Conservation (phyloP, 495 filamentous ascomycete genomes). For the Peziza echinospora region DNA sequence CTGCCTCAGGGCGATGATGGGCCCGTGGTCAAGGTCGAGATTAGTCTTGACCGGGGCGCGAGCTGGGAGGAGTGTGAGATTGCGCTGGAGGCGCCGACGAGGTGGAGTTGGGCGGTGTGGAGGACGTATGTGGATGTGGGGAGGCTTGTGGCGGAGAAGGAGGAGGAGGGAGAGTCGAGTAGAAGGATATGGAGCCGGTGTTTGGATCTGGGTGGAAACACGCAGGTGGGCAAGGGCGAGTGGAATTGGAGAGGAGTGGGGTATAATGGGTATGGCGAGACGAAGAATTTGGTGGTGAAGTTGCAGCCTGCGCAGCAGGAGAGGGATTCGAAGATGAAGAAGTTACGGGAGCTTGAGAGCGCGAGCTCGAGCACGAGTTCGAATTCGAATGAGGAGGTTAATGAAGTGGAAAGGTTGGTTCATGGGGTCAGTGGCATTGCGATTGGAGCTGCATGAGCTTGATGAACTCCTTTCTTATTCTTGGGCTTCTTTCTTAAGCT, state of each 20-base stretch:
- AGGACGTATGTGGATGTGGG: slow-evolving; percentile 4
- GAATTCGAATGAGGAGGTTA: too few species aligned
- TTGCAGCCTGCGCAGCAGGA: too few species aligned
- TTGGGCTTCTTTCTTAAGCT: too few species aligned
- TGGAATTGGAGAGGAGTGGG: slow-evolving; percentile 41
- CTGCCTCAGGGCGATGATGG: slow-evolving; percentile 32
- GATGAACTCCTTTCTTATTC: too few species aligned
- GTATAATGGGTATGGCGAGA: slow-evolving; percentile 40
- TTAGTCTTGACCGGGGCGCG: slow-evolving; percentile 27
- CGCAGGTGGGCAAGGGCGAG: slow-evolving; percentile 25
- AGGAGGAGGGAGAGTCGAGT: slow-evolving; percentile 9
- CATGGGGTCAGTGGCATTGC: too few species aligned
- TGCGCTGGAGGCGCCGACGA: slow-evolving; percentile 5
- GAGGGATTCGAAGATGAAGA: too few species aligned
- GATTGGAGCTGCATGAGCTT: too few species aligned
- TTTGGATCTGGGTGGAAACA: slow-evolving; percentile 30
- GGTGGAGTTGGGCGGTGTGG: slow-evolving; percentile 18
- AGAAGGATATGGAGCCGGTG: slow-evolving; percentile 31
- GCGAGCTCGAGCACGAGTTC: too few species aligned
- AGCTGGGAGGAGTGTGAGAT: slow-evolving; percentile 31
- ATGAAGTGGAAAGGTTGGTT: too few species aligned
- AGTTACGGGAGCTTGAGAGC: too few species aligned
- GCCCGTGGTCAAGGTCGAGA: slow-evolving; percentile 32
- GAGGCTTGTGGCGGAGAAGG: slow-evolving; percentile 15
- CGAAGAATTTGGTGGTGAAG: slow-evolving; percentile 23